Conservation (phyloP, 2,329 filamentous ascomycete species). For the Zelopaecilomyces penicillatus region DNA sequence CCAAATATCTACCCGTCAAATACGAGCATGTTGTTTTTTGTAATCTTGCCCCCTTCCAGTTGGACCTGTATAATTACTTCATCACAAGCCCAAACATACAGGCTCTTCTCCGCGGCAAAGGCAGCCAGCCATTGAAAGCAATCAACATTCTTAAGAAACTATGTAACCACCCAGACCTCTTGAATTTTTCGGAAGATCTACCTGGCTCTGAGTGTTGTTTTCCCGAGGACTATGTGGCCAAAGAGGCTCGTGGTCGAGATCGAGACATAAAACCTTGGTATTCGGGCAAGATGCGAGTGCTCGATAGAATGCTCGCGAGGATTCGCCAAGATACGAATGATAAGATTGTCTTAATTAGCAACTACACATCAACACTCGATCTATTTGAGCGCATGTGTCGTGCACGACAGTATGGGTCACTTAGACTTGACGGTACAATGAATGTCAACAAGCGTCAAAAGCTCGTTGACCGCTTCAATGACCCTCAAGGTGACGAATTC, state of each 20-base stretch:
- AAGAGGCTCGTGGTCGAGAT: slow-evolving; percentile 79
- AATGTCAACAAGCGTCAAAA: slow-evolving; percentile 96
- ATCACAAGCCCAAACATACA: slow-evolving; percentile 94
- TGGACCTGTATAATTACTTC: slow-evolving; percentile 93
- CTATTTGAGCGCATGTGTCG: slow-evolving; percentile 89
- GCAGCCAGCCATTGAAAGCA: slow-evolving; percentile 90
- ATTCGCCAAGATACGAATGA: slow-evolving; percentile 96
- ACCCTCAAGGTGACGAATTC: slow-evolving; percentile 82
- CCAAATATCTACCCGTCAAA: slow-evolving; percentile 95
- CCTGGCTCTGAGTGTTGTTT: slow-evolving; percentile 77
- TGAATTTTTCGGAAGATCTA: slow-evolving; percentile 74
- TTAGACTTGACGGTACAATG: slow-evolving; percentile 95
- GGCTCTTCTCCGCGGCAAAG: slow-evolving; percentile 82
- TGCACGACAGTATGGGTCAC: slow-evolving; percentile 69
- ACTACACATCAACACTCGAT: slow-evolving; percentile 94
- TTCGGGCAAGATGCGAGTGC: slow-evolving; percentile 94
- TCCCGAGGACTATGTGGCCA: slow-evolving; percentile 81
- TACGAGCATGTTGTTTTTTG: slow-evolving; percentile 99
- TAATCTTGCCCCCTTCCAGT: slow-evolving; percentile 85
- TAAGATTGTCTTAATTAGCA: slow-evolving; percentile 98
- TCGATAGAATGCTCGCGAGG: slow-evolving; percentile 94
- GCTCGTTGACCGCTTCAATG: slow-evolving; percentile 94
- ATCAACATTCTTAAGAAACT: slow-evolving; percentile 97
- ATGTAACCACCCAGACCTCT: slow-evolving; percentile 92
- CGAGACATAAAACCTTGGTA: slow-evolving; percentile 93